phyloP scores from a whole-genome alignment of 768 basidiomycete genomes.

The Mycena polygramma region DNA sequence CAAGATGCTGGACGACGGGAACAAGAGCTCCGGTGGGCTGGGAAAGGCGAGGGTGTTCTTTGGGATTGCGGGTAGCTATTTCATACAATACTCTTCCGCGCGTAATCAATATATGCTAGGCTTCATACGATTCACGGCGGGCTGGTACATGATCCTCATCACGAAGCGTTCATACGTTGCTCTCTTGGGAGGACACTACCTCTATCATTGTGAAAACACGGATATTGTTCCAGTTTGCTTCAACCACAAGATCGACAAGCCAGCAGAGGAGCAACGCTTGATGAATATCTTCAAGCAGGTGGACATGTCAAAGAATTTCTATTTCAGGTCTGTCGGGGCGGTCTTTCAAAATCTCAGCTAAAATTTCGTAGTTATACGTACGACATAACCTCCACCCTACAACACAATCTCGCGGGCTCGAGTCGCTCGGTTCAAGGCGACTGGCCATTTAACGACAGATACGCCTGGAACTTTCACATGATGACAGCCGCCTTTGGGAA shows the following conservation, averaged over 20 bases:
- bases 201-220: constrained; percentile 96
- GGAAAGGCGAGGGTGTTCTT: constrained; percentile 85
- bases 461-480: constrained; percentile 96
- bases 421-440: constrained; percentile 56
- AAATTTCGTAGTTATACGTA: constrained; percentile 83
- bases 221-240: constrained; percentile 84
- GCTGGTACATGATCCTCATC: constrained; percentile 95
- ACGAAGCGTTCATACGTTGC: constrained; percentile 93
- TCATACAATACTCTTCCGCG: not conserved
- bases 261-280: constrained; percentile 89
- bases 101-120: constrained; percentile 57
- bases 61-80: constrained; percentile 78
- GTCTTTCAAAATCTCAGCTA: constrained; percentile 7
- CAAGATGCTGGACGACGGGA: constrained; percentile 97
- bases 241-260: constrained; percentile 88
- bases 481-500: constrained; percentile 75
- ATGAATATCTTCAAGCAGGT: constrained; percentile 96
- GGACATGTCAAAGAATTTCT: constrained; percentile 99
- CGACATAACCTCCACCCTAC: constrained; percentile 95
- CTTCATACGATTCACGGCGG: constrained; percentile 93
- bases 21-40: constrained; percentile 88
- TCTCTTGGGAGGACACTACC: constrained; percentile 93
- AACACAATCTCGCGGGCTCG: constrained; percentile 85
- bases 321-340: constrained; percentile 75
- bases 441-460: constrained; percentile 88